phyloP scores from a whole-genome alignment of 2,329 filamentous ascomycete species.

The Stenocarpella maydis region DNA sequence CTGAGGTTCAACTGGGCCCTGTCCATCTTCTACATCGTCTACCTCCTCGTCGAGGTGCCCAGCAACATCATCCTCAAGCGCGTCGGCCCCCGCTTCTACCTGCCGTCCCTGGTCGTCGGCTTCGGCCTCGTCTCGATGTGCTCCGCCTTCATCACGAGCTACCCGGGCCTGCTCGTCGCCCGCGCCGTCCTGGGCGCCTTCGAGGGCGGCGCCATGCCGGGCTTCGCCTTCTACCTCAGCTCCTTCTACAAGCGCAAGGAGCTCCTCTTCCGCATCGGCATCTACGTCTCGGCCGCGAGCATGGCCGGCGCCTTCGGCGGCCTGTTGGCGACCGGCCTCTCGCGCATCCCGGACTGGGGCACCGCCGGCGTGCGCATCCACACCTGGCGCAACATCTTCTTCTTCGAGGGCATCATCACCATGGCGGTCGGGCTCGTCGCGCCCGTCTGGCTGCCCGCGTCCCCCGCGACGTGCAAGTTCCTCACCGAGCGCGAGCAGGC shows the following conservation, averaged over 20 bases:
- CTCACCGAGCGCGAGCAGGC: constrained; percentile 60
- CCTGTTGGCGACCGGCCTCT: constrained; percentile 76
- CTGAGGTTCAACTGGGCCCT: constrained; percentile 75
- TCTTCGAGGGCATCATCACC: constrained; percentile 68
- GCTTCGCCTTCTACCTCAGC: constrained; percentile 73
- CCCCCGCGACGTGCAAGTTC: constrained; percentile 57
- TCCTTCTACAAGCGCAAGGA: constrained; percentile 80
- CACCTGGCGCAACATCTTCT: constrained; percentile 68
- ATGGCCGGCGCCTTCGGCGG: constrained; percentile 77
- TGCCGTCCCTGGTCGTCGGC: constrained; percentile 68
- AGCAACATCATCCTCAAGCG: constrained; percentile 71
- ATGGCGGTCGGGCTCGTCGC: constrained; percentile 55
- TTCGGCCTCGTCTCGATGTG: constrained; percentile 75
- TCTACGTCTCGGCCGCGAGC: constrained; percentile 75
- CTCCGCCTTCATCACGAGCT: constrained; percentile 73
- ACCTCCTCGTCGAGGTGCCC: constrained; percentile 68
- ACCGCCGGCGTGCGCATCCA: constrained; percentile 51
- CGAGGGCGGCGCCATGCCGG: constrained; percentile 76
- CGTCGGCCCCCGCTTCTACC: constrained; percentile 68
- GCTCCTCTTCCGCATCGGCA: constrained; percentile 75
- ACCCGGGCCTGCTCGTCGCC: constrained; percentile 70
- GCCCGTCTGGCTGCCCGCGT: constrained; percentile 60
- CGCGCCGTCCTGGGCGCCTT: constrained; percentile 73
- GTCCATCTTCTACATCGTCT: constrained; percentile 74
- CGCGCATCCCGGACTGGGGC: constrained; percentile 66